A percentile compares a stretch with the other conserved stretches of the same genome.
These are phyloP conservation scores for Aspergillus neoniger DNA, from an alignment of 2,329 filamentous ascomycete genomes.

Conservation along the genomic window DNA sequence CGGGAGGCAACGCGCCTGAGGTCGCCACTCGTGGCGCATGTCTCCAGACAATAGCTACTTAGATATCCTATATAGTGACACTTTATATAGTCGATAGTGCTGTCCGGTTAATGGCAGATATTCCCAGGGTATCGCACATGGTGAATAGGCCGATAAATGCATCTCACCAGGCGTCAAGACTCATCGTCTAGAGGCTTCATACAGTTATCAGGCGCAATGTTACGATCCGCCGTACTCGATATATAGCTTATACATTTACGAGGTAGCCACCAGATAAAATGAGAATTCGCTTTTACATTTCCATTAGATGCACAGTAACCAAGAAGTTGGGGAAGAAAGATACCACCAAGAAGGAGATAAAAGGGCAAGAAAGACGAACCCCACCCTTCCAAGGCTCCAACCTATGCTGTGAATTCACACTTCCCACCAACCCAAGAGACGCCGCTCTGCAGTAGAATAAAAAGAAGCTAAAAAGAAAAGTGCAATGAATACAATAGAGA, in stretches of 20 bases:
- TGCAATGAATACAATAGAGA: slow-evolving; percentile 12
- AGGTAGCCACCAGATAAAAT: background rate
- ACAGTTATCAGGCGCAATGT: no score
- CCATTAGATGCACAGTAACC: slow-evolving; percentile 5
- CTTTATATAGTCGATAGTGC: no score
- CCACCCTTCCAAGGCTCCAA: slow-evolving; percentile 28
- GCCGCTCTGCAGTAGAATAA: slow-evolving; percentile 22
- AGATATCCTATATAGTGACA: no score
- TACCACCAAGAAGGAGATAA: slow-evolving; percentile 9
- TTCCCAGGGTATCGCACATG: no score
- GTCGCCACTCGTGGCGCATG: background rate
- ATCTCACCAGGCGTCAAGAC: no score
- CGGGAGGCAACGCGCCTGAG: background rate
- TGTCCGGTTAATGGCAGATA: no score
- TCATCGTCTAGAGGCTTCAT: no score
- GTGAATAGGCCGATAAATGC: no score
- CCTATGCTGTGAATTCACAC: slow-evolving; percentile 29
- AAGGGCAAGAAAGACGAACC: slow-evolving; percentile 17
- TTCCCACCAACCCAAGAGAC: slow-evolving; percentile 27
- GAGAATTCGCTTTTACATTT: background rate
- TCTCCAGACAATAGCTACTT: no score
- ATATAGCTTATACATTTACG: background rate
- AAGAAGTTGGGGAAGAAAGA: background rate
- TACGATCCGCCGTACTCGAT: background rate
- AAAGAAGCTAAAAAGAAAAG: slow-evolving; percentile 13